Evolutionary conservation across 371 early-diverging fungal species (phyloP), one percentile per base, ranked within the genome.

Genomic region (Thermomucor indicae-seudaticae): DNA sequence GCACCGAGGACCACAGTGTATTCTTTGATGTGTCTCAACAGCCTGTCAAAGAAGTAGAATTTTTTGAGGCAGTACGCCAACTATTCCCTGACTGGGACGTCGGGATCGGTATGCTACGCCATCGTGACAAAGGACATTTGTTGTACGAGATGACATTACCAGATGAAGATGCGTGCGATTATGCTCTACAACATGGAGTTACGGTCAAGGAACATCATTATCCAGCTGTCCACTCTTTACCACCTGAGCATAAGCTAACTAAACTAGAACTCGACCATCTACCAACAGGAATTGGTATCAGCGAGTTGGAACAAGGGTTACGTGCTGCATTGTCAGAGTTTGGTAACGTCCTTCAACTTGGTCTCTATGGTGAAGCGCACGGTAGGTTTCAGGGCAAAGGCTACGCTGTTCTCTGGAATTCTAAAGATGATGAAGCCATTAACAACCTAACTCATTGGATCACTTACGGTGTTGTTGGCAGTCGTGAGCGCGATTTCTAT

Each of bases 351-450:
- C 8, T 43, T 12, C 11, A 43, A 8, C 43, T 43, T 20, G 23
- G 43, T 16, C 43, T 43, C 27, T 43, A 43, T 16, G 24, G 43
- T 43, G 43, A 20, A 4, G 16, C 11, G 7, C 11, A 4, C 8
- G 43, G 43, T 27, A 24, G 43, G 43, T 43, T 43, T 16, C 43
- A 43, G 27, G 43, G 43, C 7, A 24, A 22, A 14, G 43, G 43
- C 6, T 43, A 16, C 27, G 43, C 43, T 22, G 43, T 43, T 23
- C 23, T 43, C 20, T 5, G 11, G 8, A 43, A 43, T 27, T 4
- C 4, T 22, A 10, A 43, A 43, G 43, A 16, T 6, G 24, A 10
- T 22, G 11, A 10, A 10, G 27, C 11, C 16, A 11, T 25, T 16
- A 12, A 7, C 8, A 27, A 16, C 8, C 27, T 43, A 22, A 43